Percentiles rank a stretch among this genome's conserved stretches.
Evolutionary conservation across 345 rosid species (phyloP).

Genomic region (Eucalyptus erythrocorys): DNA sequence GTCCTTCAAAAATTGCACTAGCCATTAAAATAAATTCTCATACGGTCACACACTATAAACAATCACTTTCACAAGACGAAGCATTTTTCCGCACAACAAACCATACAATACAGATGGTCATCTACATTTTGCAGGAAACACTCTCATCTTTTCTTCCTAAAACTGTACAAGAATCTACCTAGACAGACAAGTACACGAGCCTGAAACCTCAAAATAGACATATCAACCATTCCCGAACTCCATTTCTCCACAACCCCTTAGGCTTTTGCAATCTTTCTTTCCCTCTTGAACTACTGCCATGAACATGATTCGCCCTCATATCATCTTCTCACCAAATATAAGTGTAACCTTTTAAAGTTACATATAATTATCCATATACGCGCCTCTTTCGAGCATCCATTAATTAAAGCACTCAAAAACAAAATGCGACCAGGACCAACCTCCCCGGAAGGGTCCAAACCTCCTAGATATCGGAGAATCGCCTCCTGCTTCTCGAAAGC

Average conservation of each 20-base stretch:
- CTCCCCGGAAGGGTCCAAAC: constrained; percentile 72
- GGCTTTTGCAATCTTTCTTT: not conserved
- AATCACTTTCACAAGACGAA: not conserved
- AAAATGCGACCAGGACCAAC: constrained; percentile 21
- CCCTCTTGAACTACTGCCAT: not conserved
- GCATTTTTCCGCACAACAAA: not conserved
- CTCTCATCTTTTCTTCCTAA: not conserved
- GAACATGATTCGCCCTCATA: not conserved
- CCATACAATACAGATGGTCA: not conserved
- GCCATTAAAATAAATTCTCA: not conserved
- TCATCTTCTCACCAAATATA: not conserved
- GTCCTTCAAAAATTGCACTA: not conserved
- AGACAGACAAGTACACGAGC: not conserved
- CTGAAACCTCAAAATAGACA: not conserved
- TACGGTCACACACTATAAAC: not conserved
- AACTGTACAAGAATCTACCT: not conserved
- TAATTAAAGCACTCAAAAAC: not conserved
- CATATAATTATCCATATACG: not conserved
- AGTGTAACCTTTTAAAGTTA: not conserved
- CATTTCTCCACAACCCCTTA: not conserved
- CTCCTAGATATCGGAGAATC: constrained; percentile 60
- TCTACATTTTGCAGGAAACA: not conserved
- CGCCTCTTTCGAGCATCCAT: not conserved
- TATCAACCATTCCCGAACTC: not conserved
- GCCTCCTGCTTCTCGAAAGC: constrained; percentile 84